A percentile compares a stretch with the other conserved stretches of the same genome.
phyloP scores from a whole-genome alignment of 441 rosid genomes.

The Adansonia rubrostipa region DNA sequence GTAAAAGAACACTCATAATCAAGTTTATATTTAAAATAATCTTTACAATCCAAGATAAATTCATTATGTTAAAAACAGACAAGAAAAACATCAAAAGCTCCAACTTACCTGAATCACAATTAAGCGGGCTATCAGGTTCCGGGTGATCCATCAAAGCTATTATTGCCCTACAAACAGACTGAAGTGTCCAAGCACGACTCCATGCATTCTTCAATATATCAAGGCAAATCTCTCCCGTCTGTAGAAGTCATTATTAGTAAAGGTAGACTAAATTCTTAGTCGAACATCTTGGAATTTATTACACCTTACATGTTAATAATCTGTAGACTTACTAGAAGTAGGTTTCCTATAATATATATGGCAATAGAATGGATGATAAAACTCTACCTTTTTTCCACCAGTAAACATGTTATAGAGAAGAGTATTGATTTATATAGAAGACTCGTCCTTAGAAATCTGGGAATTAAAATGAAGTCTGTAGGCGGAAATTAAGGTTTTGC shows the following conservation, averaged over 20 bases:
- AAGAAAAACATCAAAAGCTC: conserved; percentile 3
- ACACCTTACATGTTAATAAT: background rate
- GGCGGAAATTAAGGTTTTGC: background rate
- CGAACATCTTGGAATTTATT: background rate
- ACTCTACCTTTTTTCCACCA: background rate
- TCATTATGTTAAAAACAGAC: background rate
- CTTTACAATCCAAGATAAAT: background rate
- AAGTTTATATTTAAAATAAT: background rate
- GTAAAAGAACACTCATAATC: background rate
- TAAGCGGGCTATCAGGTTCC: conserved; percentile 93
- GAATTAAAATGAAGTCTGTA: background rate
- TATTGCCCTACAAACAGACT: conserved; percentile 92
- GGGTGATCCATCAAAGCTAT: conserved; percentile 99
- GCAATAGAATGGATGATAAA: background rate
- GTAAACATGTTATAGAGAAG: background rate
- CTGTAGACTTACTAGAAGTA: background rate
- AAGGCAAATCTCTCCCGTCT: conserved; percentile 97
- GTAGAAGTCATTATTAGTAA: conserved; percentile 27
- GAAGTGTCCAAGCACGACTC: conserved; percentile 98
- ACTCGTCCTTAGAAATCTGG: background rate
- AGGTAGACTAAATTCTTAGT: background rate
- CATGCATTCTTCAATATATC: conserved; percentile 99
- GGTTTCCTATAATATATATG: background rate
- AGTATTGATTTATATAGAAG: background rate
- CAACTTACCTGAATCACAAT: conserved; percentile 88